These are phyloP conservation scores for Buxus sempervirens DNA, from an alignment of 164 flowering plant species.

Conservation along the genomic window DNA sequence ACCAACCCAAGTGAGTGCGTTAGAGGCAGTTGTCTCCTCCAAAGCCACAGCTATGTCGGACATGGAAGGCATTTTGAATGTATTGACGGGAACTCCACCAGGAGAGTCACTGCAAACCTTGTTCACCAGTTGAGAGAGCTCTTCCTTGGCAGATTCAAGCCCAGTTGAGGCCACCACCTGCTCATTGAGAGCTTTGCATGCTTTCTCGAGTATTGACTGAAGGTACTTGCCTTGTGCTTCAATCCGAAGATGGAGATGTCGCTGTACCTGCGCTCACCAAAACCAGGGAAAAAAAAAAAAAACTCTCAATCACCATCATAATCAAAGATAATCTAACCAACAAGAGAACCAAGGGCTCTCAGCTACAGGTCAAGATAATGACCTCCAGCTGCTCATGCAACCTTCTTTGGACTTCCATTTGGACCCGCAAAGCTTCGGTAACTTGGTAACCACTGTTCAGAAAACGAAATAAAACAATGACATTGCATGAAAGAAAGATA, in stretches of 20 bases:
- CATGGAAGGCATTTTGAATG: slow-evolving; percentile 41
- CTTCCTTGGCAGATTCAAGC: slow-evolving; percentile 72
- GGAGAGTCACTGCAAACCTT: slow-evolving; percentile 51
- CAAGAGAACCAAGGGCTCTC: not conserved
- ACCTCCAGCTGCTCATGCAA: slow-evolving; percentile 96
- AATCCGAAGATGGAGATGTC: slow-evolving; percentile 73
- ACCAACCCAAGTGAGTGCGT: slow-evolving; percentile 40
- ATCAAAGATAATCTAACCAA: not conserved
- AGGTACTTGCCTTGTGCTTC: slow-evolving; percentile 94
- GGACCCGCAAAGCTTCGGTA: slow-evolving; percentile 89
- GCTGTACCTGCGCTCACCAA: slow-evolving; percentile 62
- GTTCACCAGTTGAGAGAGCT: slow-evolving; percentile 74
- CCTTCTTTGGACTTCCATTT: slow-evolving; percentile 95
- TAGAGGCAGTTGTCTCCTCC: slow-evolving; percentile 35
- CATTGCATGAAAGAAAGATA: not conserved
- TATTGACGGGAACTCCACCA: slow-evolving; percentile 32
- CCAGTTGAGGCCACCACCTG: slow-evolving; percentile 57
- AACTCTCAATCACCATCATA: not conserved
- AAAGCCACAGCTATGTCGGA: slow-evolving; percentile 42
- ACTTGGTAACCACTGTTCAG: slow-evolving; percentile 71
- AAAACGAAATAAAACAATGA: slow-evolving; percentile 6
- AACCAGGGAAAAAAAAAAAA: not conserved
- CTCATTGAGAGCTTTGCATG: slow-evolving; percentile 72
- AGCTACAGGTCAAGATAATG: slow-evolving; percentile 11
- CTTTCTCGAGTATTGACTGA: slow-evolving; percentile 84